These are phyloP conservation scores for Salix dunnii DNA, from an alignment of 345 rosid species.

Conservation along the genomic window DNA sequence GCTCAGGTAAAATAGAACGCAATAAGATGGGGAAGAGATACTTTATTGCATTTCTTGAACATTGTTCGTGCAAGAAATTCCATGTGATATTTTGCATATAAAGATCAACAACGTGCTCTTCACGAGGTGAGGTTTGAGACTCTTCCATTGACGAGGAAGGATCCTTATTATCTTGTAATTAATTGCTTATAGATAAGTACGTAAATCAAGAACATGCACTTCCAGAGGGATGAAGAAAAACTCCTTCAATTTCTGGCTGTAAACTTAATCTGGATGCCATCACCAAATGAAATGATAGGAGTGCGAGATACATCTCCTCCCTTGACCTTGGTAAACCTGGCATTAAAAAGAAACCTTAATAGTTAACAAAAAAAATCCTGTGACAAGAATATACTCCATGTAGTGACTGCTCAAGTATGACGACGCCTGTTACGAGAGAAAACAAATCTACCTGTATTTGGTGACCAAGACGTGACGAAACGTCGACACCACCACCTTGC, in stretches of 20 bases:
- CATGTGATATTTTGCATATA: too few species aligned
- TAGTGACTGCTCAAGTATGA: background rate
- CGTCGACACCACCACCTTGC: slow-evolving; percentile 34
- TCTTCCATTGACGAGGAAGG: background rate
- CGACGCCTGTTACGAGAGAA: background rate
- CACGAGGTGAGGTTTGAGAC: background rate
- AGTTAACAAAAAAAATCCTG: background rate
- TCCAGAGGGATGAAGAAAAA: background rate
- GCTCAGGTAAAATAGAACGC: too few species aligned
- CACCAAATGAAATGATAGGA: background rate
- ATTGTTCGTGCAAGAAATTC: background rate
- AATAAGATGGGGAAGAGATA: background rate
- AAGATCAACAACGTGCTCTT: too few species aligned
- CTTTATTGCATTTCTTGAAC: background rate
- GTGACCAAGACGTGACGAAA: slow-evolving; percentile 35
- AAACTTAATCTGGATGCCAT: background rate
- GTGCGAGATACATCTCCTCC: background rate
- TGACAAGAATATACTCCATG: background rate
- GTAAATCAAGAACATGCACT: background rate
- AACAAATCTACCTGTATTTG: background rate
- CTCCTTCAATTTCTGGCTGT: background rate
- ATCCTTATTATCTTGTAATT: background rate
- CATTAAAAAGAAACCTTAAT: background rate
- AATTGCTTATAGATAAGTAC: background rate
- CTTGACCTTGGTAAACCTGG: background rate